A percentile compares a stretch with the other conserved stretches of the same genome.
phyloP scores from a whole-genome alignment of 306 rosid genomes.

The Cicer chorassanicum region DNA sequence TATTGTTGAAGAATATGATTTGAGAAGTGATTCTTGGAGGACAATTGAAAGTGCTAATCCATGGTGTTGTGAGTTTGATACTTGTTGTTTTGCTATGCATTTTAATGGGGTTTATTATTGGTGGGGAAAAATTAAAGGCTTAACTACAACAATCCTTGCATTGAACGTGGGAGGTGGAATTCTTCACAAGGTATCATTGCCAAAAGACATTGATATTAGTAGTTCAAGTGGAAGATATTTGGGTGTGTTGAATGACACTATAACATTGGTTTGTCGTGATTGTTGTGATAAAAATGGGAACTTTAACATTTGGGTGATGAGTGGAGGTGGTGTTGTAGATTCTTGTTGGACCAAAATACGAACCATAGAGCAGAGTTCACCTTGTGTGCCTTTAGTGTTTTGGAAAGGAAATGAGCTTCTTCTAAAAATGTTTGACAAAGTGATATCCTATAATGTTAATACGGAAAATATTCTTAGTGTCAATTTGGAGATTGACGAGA shows the following conservation, averaged over 20 bases:
- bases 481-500: background rate
- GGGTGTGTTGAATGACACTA: background rate
- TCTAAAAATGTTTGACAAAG: constrained; percentile 10
- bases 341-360: constrained; percentile 8
- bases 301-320: background rate
- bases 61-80: background rate
- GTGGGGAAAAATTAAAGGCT: background rate
- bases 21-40: background rate
- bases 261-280: constrained; percentile 8
- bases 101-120: background rate
- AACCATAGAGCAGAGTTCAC: background rate
- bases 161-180: constrained; percentile 31
- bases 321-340: background rate
- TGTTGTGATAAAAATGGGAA: background rate
- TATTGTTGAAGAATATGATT: constrained; percentile 2
- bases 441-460: background rate
- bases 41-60: background rate
- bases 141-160: background rate
- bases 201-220: constrained; percentile 14
- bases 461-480: background rate
- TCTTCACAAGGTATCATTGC: background rate
- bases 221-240: constrained; percentile 13
- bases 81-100: constrained; percentile 2
- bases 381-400: background rate
- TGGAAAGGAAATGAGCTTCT: constrained; percentile 27